Evolutionary conservation across 2,329 filamentous ascomycete genomes (phyloP), one percentile per base, ranked within the genome.

Genomic region (Cladorrhinum sp.): DNA sequence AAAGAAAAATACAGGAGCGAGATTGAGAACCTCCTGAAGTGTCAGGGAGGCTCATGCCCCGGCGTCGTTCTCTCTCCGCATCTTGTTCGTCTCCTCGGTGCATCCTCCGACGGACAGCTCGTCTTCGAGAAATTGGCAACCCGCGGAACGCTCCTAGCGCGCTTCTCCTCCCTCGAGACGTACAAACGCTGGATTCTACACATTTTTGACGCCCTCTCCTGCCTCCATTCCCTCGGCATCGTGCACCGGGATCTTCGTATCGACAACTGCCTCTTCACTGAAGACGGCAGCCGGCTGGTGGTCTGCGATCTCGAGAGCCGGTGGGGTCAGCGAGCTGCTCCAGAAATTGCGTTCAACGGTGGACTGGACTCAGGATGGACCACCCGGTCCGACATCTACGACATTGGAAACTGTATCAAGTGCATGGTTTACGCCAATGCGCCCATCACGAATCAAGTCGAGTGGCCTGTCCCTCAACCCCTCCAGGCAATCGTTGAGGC

Each of bases 241-340:
- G 65, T 72, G 10, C 70, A 73, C 58, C 59, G 59, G 2, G 59
- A 61, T 36, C 50, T 61, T n/a, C 64, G 70, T 33, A 46, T 65
- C 49, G 65, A 69, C 26, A 72, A 72, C 58, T 23, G 64, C 9
- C 46, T 72, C 36, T 73, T 72, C 55, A 61, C 68, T 0, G 7
- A 61, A 3, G 65, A 67, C 48, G 64, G 61, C 2, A 14, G 33
- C 2, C 57, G 59, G 12, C 59, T 72, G 24, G 61, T 70, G 6
- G 52, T 71, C 21, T 67, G 64, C 60, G 70, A 71, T 48, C 65
- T 71, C 7, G 70, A 71, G 53, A 60, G 68, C 42, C 68, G 64
- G 4, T 71, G 69, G 70, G 70, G 70, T 24, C n/a, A 66, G 36
- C 58, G 67, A 2, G 50, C 10, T 1, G 66, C 69, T 2, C 69